Base-by-base conservation (phyloP, 2,329 filamentous ascomycete species). In the Tolypocladium sp. region DNA sequence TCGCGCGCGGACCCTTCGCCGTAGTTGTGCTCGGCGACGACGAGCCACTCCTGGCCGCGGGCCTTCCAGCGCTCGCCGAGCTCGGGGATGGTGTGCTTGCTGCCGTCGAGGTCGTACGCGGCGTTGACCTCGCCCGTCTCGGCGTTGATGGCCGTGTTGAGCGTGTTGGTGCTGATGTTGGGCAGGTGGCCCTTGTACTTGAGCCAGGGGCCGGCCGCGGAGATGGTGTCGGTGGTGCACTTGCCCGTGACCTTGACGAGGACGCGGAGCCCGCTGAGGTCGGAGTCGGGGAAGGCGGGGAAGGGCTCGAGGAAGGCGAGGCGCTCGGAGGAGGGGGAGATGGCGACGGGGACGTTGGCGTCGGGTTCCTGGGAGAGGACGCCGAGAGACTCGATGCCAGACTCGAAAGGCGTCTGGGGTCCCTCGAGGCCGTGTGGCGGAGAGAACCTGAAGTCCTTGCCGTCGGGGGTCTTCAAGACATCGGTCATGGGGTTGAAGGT, bases 121-220 rank as follows among this genome's bases (percentile, higher is more conserved):
- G 84, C 87, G 74, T 97, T 97, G 64, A 94, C 92, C 75, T 96
- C 92, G 66, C 88, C 89, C 0, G 93, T 99, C 63, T 90, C 91
- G 51, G 90, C 92, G 74, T 97, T 97, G 71, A 92, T 82, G 61
- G 94, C 94, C 58, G 92, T 94, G 76, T 97, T 97, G 65, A 99
- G 85, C 2, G 94, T 99, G 83, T 99, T 99, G 71, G 91, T 91
- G 67, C 88, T 90, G 74, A 99, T 99, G 80, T 99, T 99, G 73
- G 94, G 91, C 63, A 99, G 85, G 76, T 99, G 94, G 63, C 94
- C 94, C 82, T 97, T 97, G 85, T 97, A 99, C 77, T 97, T 97
- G 66, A 99, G 85, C 93, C 93, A 97, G 20, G 93, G 93, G 7
- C 93, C 93, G 1, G 93, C 93, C 40, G 93, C 93, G 42, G 92